phyloP scores from a whole-genome alignment of 2,329 filamentous ascomycete genomes.

The Colletotrichum filicis region DNA sequence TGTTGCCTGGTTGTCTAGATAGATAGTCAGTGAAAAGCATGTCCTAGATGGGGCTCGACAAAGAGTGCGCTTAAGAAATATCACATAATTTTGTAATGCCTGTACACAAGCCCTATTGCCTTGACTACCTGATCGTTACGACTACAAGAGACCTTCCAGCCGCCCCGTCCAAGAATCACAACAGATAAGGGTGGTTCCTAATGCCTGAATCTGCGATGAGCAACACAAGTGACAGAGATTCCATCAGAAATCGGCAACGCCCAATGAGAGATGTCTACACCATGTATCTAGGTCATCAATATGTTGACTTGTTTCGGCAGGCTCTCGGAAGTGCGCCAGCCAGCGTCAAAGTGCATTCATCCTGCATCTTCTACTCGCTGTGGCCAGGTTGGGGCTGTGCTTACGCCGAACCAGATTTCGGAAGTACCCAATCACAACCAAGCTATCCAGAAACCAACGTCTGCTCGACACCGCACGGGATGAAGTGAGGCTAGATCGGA shows the following conservation, averaged over 20 bases:
- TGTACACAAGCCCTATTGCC: too few species aligned
- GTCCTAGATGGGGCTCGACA: not conserved
- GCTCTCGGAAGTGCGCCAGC: not conserved
- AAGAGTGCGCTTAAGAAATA: not conserved
- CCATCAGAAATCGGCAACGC: too few species aligned
- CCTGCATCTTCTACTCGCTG: not conserved
- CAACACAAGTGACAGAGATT: not conserved
- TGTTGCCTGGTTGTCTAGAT: conserved; percentile 53
- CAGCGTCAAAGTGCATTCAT: not conserved
- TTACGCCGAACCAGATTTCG: not conserved
- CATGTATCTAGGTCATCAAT: too few species aligned
- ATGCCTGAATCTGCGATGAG: not conserved
- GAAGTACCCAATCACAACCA: not conserved
- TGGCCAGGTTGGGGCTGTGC: too few species aligned
- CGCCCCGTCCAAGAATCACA: too few species aligned
- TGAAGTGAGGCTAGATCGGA: not conserved
- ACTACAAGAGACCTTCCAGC: not conserved
- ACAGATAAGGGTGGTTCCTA: too few species aligned
- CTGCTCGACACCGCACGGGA: not conserved
- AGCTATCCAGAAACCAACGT: not conserved
- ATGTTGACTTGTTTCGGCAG: not conserved
- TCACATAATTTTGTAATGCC: not conserved
- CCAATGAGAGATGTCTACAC: too few species aligned
- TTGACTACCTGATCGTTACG: too few species aligned
- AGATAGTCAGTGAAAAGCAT: not conserved